Evolutionary conservation across 768 basidiomycete genomes (phyloP), one percentile per base, ranked within the genome.

Genomic region (Boletus sp.): DNA sequence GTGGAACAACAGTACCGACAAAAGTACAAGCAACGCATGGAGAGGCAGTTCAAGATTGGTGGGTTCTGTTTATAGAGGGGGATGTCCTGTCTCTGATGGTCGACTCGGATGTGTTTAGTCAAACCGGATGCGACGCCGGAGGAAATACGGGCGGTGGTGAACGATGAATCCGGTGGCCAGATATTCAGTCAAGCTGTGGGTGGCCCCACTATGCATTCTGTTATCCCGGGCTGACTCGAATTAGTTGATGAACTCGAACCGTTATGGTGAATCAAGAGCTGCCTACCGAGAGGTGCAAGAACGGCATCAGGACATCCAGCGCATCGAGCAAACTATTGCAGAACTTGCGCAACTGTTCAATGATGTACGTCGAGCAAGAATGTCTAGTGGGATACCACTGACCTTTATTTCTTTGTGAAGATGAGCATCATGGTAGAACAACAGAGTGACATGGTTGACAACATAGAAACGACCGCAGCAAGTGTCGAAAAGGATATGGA

Each of bases 261-360:
- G 91, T n/a, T 90, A 88, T 63, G 93, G 88, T 49, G 87, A 89
- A 66, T 92, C 95, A 43, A 80, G 88, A 50, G 88, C 88, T 10
- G 94, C 95, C 4, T 97, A 95, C 72, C 84, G 87, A 48, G 96
- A 99, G 68, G 96, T 98, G n/a, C 96, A 98, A 75, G 90, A 88
- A 64, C 87, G 96, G 56, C 94, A 98, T 66, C 90, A 89, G 70
- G 95, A 99, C 63, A 91, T 99, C 71, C 86, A 93, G 72, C 88
- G 88, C 65, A 98, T 99, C 64, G 96, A 98, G 72, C 82, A 83
- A 73, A 98, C 95, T 10, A 76, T 99, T 42, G 86, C 84, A 14
- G 93, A 98, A 73, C 83, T 98, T 42, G 95, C 93, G 10, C 93
- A 96, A 65, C 77, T 99, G 62, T 97, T 98, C 78, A 93, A 93